Conservation (phyloP, 768 basidiomycete genomes). For the Leccinum broughii region DNA sequence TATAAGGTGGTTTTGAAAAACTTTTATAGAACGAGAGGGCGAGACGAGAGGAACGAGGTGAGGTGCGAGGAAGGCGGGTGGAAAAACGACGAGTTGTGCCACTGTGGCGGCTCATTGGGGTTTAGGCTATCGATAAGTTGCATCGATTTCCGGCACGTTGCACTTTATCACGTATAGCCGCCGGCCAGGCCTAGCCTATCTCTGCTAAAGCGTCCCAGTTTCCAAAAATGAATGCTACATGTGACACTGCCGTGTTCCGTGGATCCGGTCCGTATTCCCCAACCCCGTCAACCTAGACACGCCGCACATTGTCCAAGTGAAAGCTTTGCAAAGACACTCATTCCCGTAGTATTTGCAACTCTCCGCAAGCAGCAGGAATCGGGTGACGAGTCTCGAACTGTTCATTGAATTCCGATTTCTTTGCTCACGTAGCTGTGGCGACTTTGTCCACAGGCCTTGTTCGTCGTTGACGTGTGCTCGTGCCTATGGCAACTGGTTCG, state of each 20-base stretch:
- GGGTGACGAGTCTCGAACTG: not conserved
- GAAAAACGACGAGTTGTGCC: conserved; percentile 5
- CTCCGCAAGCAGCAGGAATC: not conserved
- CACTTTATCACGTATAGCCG: not conserved
- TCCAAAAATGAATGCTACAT: not conserved
- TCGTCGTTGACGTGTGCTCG: not conserved
- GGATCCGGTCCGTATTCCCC: conserved; percentile 14
- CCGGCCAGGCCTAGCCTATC: not conserved
- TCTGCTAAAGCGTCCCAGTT: not conserved
- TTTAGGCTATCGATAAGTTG: not conserved
- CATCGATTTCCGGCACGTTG: conserved; percentile 1
- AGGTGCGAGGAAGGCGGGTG: conserved; percentile 6
- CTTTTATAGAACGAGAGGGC: conserved; percentile 1
- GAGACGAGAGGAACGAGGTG: conserved; percentile 3
- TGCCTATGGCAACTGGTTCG: not conserved
- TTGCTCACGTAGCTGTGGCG: not conserved
- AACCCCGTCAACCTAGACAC: conserved; percentile 1
- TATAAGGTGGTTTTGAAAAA: not conserved
- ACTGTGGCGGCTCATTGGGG: not conserved
- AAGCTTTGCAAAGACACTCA: too few species aligned
- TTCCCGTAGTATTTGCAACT: not conserved
- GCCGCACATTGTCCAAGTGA: not conserved
- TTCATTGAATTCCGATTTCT: not conserved
- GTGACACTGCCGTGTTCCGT: not conserved
- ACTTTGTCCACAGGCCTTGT: not conserved